phyloP scores from a whole-genome alignment of 352 stramenopile species.

The Pythium apleroticum region DNA sequence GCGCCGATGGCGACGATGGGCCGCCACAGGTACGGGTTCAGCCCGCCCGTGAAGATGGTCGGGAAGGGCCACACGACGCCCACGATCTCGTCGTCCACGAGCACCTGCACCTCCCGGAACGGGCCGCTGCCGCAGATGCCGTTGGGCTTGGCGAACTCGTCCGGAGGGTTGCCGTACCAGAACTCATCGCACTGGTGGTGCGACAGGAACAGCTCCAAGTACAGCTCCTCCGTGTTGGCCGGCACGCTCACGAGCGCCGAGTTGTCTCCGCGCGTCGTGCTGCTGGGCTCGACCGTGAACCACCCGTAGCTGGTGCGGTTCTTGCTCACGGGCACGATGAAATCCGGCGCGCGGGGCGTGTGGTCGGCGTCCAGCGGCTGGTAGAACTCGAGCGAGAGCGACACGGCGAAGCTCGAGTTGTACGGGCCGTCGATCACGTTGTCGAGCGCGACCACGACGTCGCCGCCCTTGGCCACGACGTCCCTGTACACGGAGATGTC shows the following conservation, averaged over 20 bases:
- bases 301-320: constrained; percentile 52
- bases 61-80: constrained; percentile 73
- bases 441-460: constrained; percentile 60
- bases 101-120: constrained; percentile 72
- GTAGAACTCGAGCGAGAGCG: constrained; percentile 60
- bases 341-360: constrained; percentile 32
- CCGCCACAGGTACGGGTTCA: constrained; percentile 80
- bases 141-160: constrained; percentile 27
- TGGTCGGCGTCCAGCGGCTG: constrained; percentile 26
- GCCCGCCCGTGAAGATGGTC: constrained; percentile 71
- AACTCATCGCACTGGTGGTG: constrained; percentile 82
- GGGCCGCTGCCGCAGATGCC: constrained; percentile 44
- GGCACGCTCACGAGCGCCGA: constrained; percentile 48
- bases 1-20: constrained; percentile 67
- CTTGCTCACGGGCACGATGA: constrained; percentile 46
- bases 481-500: constrained; percentile 64
- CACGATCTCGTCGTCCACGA: constrained; percentile 60
- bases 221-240: constrained; percentile 62
- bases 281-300: constrained; percentile 60
- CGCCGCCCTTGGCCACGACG: constrained; percentile 45
- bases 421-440: constrained; percentile 63
- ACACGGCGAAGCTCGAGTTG: constrained; percentile 65
- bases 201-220: constrained; percentile 66
- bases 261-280: constrained; percentile 28
- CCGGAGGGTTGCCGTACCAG: constrained; percentile 65